A percentile compares a stretch with the other conserved stretches of the same genome.
phyloP scores from a whole-genome alignment of 2,329 filamentous ascomycete species.

The Phyllosticta paracitricarpa region DNA sequence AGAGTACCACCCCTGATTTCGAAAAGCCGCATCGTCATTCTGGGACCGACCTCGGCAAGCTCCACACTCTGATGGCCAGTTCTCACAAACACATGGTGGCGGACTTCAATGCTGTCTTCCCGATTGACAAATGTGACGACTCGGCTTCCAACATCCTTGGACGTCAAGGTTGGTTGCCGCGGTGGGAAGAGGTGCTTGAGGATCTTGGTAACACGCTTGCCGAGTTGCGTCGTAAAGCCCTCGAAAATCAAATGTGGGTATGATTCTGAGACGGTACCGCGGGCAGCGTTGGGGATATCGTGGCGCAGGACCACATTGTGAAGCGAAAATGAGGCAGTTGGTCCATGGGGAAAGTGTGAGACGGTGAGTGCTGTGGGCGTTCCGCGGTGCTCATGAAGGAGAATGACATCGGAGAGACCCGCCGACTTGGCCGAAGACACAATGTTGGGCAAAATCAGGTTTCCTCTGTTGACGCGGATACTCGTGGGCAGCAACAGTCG shows the following conservation, averaged over 20 bases:
- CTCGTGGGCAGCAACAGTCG: constrained; percentile 72
- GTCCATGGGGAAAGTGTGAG: constrained; percentile 79
- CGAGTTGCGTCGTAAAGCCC: constrained; percentile 73
- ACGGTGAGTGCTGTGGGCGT: constrained; percentile 83
- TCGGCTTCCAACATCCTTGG: constrained; percentile 70
- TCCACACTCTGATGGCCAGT: constrained; percentile 86
- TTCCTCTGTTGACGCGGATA: constrained; percentile 85
- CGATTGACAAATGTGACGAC: constrained; percentile 93
- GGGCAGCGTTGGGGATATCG: constrained; percentile 79
- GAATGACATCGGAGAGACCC: constrained; percentile 72
- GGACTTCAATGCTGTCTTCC: constrained; percentile 77
- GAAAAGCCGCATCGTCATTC: constrained; percentile 96
- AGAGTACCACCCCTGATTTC: constrained; percentile 86
- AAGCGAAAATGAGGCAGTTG: constrained; percentile 76
- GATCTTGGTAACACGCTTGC: constrained; percentile 75
- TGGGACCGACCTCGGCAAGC: constrained; percentile 77
- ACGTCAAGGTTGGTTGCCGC: constrained; percentile 52
- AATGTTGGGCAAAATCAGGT: constrained; percentile 75
- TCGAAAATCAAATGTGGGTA: constrained; percentile 96
- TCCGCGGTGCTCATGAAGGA: constrained; percentile 80
- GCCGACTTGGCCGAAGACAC: constrained; percentile 71
- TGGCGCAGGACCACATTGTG: constrained; percentile 89
- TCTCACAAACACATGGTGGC: constrained; percentile 88
- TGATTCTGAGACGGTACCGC: constrained; percentile 81
- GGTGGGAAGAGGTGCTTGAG: constrained; percentile 93